These are phyloP conservation scores for Heliamphora exappendiculata DNA, from an alignment of 148 eudicot genomes.

Conservation along the genomic window DNA sequence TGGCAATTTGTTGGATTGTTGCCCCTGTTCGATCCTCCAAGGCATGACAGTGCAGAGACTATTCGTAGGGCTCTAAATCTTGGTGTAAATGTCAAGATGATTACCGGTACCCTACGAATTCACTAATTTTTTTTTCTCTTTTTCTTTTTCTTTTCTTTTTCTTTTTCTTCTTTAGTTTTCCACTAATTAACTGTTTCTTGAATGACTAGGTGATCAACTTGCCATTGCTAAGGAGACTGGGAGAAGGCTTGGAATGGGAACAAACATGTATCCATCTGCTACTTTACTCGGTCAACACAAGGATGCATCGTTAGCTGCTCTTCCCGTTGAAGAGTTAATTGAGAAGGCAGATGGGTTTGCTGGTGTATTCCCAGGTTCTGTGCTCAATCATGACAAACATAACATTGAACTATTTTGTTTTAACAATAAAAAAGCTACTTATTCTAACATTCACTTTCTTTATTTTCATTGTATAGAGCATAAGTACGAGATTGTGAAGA, in stretches of 20 bases:
- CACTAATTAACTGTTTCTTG: not conserved
- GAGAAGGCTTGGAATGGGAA: slow-evolving; percentile 93
- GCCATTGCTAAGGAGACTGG: slow-evolving; percentile 96
- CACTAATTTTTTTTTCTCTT: no score
- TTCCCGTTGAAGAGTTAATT: slow-evolving; percentile 78
- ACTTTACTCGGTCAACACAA: slow-evolving; percentile 73
- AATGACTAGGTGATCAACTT: slow-evolving; percentile 71
- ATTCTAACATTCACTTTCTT: slow-evolving; percentile 1
- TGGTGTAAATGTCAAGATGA: slow-evolving; percentile 94
- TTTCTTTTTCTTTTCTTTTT: not conserved
- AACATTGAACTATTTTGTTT: not conserved
- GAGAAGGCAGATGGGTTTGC: slow-evolving; percentile 97
- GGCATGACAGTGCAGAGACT: slow-evolving; percentile 90
- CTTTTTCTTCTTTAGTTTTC: not conserved
- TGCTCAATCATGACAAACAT: not conserved
- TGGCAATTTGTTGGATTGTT: slow-evolving; percentile 90
- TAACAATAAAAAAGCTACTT: slow-evolving; percentile 5
- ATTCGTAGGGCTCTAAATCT: slow-evolving; percentile 84
- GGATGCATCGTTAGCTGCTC: slow-evolving; percentile 58
- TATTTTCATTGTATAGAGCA: slow-evolving; percentile 47
- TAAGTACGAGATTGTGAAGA: slow-evolving; percentile 93
- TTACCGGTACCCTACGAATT: slow-evolving; percentile 71
- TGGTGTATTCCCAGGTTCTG: slow-evolving; percentile 81
- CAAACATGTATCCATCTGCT: slow-evolving; percentile 90
- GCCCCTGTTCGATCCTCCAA: slow-evolving; percentile 92